These are phyloP conservation scores for Closterium sp. DNA, from an alignment of 139 green algal species.

Conservation along the genomic window DNA sequence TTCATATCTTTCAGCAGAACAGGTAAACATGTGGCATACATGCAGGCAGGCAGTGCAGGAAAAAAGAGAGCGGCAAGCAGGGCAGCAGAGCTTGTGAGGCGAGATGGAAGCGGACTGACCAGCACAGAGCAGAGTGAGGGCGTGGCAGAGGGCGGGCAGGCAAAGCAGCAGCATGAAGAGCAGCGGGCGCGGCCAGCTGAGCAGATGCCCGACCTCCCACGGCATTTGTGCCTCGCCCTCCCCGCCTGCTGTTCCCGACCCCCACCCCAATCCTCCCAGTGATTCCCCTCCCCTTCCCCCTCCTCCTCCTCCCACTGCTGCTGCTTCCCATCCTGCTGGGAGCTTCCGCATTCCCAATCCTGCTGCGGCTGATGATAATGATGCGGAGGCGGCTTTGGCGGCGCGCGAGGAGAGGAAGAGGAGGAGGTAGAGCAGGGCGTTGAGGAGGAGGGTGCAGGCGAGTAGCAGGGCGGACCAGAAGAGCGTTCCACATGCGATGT, in stretches of 20 bases:
- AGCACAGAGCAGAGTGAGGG: background rate
- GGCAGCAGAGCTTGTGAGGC: background rate
- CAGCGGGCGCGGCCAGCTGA: background rate
- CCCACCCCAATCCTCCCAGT: too few species aligned
- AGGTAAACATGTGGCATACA: background rate
- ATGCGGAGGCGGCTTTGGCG: background rate
- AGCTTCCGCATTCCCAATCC: background rate
- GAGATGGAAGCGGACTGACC: background rate
- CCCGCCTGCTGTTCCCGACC: background rate
- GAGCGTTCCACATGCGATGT: background rate
- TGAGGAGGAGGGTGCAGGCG: background rate
- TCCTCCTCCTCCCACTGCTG: background rate
- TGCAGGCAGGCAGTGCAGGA: background rate
- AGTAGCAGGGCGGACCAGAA: background rate
- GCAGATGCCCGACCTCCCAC: background rate
- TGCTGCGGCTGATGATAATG: background rate
- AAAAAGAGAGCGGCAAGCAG: background rate
- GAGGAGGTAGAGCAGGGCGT: background rate
- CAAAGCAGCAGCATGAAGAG: background rate
- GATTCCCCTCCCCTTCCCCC: background rate
- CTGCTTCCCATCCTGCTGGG: background rate
- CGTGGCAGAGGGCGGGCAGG: background rate
- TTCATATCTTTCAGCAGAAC: too few species aligned
- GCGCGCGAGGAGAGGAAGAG: background rate
- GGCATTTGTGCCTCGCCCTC: background rate